Percentiles rank a stretch among this genome's conserved stretches.
These are phyloP conservation scores for Huntiella abstrusa DNA, from an alignment of 2,329 filamentous ascomycete species.

Conservation along the genomic window DNA sequence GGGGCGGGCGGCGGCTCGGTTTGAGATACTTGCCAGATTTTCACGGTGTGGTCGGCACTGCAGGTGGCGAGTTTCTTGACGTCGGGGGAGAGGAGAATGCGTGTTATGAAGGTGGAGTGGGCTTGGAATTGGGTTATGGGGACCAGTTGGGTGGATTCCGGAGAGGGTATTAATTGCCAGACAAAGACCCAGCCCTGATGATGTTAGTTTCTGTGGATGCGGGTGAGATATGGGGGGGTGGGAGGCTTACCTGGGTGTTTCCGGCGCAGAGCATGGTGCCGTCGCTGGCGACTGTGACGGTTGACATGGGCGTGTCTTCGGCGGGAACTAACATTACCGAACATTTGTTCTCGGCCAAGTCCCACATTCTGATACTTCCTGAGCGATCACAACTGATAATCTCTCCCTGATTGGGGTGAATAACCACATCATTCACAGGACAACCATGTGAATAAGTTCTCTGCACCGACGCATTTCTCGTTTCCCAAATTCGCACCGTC, in stretches of 20 bases:
- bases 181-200: slow-evolving; percentile 83
- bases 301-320: slow-evolving; percentile 82
- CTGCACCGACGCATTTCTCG: slow-evolving; percentile 66
- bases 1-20: slow-evolving; percentile 27
- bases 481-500: slow-evolving; percentile 96
- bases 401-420: slow-evolving; percentile 96
- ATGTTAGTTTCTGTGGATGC: neutral
- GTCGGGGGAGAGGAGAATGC: slow-evolving; percentile 77
- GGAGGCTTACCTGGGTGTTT: slow-evolving; percentile 55
- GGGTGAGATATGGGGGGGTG: neutral
- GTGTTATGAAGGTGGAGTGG: slow-evolving; percentile 82
- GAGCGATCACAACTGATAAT: slow-evolving; percentile 89
- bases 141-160: slow-evolving; percentile 65
- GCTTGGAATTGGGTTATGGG: slow-evolving; percentile 79
- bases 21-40: slow-evolving; percentile 83
- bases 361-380: slow-evolving; percentile 89
- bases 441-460: slow-evolving; percentile 81
- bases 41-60: slow-evolving; percentile 80
- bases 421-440: slow-evolving; percentile 95
- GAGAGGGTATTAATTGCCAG: slow-evolving; percentile 76
- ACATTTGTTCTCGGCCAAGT: slow-evolving; percentile 91
- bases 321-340: slow-evolving; percentile 91
- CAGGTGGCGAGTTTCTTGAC: slow-evolving; percentile 89
- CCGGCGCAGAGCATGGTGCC: slow-evolving; percentile 83
- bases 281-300: slow-evolving; percentile 89